phyloP scores from a whole-genome alignment of 371 early-diverging fungal species.

The Conidiobolus incongruus region DNA sequence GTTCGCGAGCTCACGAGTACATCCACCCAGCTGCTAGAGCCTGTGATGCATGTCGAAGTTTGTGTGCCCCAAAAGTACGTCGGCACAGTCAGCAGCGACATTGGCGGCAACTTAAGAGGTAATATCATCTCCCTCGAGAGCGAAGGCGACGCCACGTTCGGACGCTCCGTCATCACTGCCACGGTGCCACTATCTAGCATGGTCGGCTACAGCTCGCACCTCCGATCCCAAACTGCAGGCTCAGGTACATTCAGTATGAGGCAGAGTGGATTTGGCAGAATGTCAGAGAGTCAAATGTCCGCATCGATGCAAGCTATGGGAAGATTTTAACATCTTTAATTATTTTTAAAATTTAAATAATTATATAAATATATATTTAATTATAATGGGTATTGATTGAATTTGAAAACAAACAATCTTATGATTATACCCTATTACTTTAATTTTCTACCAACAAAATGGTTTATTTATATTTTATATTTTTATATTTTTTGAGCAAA shows the following conservation, averaged over 20 bases:
- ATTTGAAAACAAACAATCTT: too few relatives aligned
- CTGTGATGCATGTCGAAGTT: constrained; percentile 62
- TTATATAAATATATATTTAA: too few relatives aligned
- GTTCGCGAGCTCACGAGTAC: too few relatives aligned
- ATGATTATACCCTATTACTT: too few relatives aligned
- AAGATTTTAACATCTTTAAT: too few relatives aligned
- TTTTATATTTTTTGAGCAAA: too few relatives aligned
- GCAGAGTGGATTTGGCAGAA: constrained; percentile 61
- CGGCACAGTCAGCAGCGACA: constrained; percentile 58
- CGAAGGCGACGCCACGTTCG: constrained; percentile 3
- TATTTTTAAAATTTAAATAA: too few relatives aligned
- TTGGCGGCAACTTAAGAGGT: constrained; percentile 53
- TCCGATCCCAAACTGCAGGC: constrained; percentile 75
- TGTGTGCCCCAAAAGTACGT: constrained; percentile 44
- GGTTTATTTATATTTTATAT: too few relatives aligned
- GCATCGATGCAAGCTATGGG: too few relatives aligned
- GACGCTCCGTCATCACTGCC: constrained; percentile 11
- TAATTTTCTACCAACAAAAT: too few relatives aligned
- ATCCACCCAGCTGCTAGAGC: constrained; percentile 43
- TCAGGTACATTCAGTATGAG: constrained; percentile 62
- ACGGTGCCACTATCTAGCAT: constrained; percentile 60
- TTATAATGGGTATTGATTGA: too few relatives aligned
- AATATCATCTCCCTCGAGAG: constrained; percentile 24
- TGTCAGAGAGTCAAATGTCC: too few relatives aligned
- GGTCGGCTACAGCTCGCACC: constrained; percentile 66